Conservation (phyloP, 2,329 filamentous ascomycete species). For the Rutstroemia sp. region DNA sequence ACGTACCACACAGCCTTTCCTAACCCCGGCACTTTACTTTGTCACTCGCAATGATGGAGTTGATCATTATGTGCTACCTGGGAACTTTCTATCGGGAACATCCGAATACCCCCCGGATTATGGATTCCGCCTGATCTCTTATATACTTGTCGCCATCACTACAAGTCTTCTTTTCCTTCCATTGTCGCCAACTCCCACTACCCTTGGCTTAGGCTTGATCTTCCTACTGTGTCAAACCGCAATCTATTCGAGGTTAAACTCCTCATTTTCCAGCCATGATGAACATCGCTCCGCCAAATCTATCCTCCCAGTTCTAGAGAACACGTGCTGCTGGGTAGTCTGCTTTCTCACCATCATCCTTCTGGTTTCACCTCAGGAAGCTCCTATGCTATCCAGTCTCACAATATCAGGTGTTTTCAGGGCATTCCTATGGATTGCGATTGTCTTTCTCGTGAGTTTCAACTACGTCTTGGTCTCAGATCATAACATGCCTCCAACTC, state of each 20-base stretch:
- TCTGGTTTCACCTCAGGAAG: not conserved
- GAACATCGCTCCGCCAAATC: not conserved
- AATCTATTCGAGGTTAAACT: not conserved
- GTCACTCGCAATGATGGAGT: not conserved
- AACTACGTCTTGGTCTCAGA: too few relatives aligned
- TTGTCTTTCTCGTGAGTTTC: conserved; percentile 2
- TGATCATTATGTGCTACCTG: not conserved
- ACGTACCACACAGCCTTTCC: not conserved
- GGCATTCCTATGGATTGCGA: not conserved
- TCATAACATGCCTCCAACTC: too few relatives aligned
- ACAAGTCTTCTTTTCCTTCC: conserved; percentile 6
- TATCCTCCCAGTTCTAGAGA: not conserved
- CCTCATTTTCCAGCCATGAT: not conserved
- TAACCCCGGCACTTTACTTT: conserved; percentile 7
- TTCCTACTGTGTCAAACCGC: conserved; percentile 4
- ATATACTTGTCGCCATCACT: conserved; percentile 4
- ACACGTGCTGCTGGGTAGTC: conserved; percentile 8
- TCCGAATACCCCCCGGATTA: not conserved
- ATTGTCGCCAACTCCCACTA: not conserved
- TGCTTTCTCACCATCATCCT: conserved; percentile 5
- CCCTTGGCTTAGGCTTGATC: not conserved
- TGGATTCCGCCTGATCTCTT: not conserved
- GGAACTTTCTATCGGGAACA: not conserved
- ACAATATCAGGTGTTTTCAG: not conserved
- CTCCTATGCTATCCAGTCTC: not conserved